Conservation (phyloP, 2,329 filamentous ascomycete genomes). For the Fusarium sulawesiense region DNA sequence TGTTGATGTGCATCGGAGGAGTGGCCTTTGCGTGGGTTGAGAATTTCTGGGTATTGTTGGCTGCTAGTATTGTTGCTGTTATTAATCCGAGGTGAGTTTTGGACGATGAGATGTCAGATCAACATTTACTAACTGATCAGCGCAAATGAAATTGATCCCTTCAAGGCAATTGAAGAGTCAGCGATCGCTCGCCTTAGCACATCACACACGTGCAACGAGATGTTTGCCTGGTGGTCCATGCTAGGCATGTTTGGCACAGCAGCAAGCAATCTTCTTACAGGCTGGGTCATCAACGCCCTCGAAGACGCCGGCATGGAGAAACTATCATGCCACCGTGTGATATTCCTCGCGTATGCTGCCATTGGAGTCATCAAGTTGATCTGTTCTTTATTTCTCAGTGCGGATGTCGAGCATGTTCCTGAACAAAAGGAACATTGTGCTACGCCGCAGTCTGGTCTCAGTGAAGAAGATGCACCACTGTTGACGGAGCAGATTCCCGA, state of each 20-base stretch:
- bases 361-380: conserved; percentile 33
- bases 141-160: conserved; percentile 43
- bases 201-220: conserved; percentile 36
- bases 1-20: conserved; percentile 36
- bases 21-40: conserved; percentile 31
- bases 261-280: conserved; percentile 34
- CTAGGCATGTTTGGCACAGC: conserved; percentile 41
- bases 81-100: conserved; percentile 34
- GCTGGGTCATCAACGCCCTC: conserved; percentile 34
- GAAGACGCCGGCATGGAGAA: conserved; percentile 17
- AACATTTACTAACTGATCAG: not conserved
- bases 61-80: conserved; percentile 34
- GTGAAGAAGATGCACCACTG: conserved; percentile 25
- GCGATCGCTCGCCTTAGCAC: conserved; percentile 38
- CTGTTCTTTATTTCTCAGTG: conserved; percentile 23
- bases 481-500: not conserved
- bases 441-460: not conserved
- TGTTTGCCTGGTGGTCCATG: conserved; percentile 44
- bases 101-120: too few species aligned
- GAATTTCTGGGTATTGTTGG: conserved; percentile 37
- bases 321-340: conserved; percentile 23
- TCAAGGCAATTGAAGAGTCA: conserved; percentile 41
- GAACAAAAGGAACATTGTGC: conserved; percentile 18
- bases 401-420: conserved; percentile 25
- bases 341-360: conserved; percentile 31